phyloP scores from a whole-genome alignment of 257 asterid genomes.

The Nicotiana otophora region DNA sequence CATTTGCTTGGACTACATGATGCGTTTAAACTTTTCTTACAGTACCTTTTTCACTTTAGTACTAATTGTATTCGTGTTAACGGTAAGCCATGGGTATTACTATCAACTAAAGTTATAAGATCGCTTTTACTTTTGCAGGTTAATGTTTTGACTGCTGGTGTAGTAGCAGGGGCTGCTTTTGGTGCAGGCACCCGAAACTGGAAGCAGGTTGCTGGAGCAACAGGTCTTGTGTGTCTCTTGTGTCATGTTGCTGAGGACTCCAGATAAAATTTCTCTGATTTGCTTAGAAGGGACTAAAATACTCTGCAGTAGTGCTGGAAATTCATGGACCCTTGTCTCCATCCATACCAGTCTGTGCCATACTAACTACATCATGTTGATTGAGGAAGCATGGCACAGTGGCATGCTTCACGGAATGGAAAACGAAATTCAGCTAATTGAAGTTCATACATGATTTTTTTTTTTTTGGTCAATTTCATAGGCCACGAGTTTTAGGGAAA shows the following conservation, averaged over 20 bases:
- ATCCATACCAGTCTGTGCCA: background rate
- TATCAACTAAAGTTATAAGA: background rate
- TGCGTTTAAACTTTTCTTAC: background rate
- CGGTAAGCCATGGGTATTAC: background rate
- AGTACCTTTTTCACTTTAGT: background rate
- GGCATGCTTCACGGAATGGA: background rate
- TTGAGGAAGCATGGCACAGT: background rate
- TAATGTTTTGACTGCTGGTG: conserved; percentile 69
- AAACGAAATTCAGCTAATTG: background rate
- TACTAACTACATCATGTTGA: background rate
- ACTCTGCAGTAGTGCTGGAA: background rate
- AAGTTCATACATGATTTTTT: background rate
- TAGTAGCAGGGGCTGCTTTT: conserved; percentile 68
- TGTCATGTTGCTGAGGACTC: conserved; percentile 42
- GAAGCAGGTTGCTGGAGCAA: conserved; percentile 76
- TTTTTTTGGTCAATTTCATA: background rate
- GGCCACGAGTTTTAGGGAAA: background rate
- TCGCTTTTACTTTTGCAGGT: conserved; percentile 9
- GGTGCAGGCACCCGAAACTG: conserved; percentile 76
- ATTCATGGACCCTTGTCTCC: background rate
- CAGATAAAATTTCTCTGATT: conserved; percentile 21
- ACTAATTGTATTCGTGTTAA: background rate
- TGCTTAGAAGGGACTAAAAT: background rate
- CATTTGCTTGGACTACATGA: background rate
- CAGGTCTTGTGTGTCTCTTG: conserved; percentile 58